These are phyloP conservation scores for Cordyceps tenuipes DNA, from an alignment of 2,329 filamentous ascomycete genomes.

Conservation along the genomic window DNA sequence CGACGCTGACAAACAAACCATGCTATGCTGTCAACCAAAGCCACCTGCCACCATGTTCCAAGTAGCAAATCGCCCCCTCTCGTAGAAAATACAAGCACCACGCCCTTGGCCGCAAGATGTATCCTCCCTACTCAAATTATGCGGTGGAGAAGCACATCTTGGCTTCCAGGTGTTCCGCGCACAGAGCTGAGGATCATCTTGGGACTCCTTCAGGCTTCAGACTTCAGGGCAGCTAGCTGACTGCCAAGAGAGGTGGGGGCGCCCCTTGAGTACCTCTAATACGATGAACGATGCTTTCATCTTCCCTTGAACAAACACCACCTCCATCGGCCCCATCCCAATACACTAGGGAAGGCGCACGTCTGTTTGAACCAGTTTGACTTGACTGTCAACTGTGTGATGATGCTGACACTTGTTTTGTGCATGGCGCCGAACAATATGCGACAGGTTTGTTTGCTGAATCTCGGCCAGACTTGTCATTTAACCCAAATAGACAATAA, in stretches of 20 bases:
- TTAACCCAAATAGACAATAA: too few relatives aligned
- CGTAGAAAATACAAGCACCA: too few relatives aligned
- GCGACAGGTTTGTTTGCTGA: neutral
- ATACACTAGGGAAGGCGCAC: neutral
- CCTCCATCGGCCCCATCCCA: neutral
- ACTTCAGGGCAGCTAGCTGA: too few relatives aligned
- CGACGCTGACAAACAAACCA: too few relatives aligned
- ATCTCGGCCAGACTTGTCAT: neutral
- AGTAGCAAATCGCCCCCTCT: too few relatives aligned
- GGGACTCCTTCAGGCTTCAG: too few relatives aligned
- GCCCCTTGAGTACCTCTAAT: too few relatives aligned
- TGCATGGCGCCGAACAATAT: neutral
- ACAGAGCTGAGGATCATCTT: neutral
- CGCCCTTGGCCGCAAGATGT: neutral
- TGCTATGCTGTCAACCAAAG: too few relatives aligned
- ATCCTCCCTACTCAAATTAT: neutral
- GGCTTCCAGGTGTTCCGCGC: neutral
- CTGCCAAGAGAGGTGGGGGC: too few relatives aligned
- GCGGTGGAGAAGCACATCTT: neutral
- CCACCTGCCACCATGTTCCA: too few relatives aligned
- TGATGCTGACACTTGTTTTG: slow-evolving; percentile 7
- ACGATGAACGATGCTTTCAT: neutral
- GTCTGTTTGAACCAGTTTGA: neutral
- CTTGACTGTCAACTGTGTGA: neutral
- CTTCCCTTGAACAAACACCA: neutral